phyloP scores from a whole-genome alignment of 1,139 yeast genomes.

The Nakaseomyces delphensis region DNA sequence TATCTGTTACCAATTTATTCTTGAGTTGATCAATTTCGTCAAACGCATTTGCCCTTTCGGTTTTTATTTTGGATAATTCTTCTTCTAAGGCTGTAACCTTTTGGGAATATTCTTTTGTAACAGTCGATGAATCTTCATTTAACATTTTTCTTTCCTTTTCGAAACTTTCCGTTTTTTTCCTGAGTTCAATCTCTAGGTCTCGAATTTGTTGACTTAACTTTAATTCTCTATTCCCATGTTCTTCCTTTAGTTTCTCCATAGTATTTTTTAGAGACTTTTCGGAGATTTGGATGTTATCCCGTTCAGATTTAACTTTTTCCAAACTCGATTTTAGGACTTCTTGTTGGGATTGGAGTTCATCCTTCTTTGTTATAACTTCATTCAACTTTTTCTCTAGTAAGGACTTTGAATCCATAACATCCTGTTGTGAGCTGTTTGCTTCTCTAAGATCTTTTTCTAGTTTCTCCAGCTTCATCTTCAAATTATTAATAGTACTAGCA shows the following conservation, averaged over 20 bases:
- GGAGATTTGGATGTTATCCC: neutral
- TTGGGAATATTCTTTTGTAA: conserved; percentile 42
- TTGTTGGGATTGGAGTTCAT: conserved; percentile 3
- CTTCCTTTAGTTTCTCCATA: neutral
- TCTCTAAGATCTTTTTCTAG: neutral
- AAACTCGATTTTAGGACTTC: neutral
- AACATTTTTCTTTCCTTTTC: conserved; percentile 43
- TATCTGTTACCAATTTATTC: conserved; percentile 8
- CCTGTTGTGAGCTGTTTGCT: neutral
- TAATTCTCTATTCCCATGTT: neutral
- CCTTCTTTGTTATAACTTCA: conserved; percentile 5
- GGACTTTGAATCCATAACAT: neutral
- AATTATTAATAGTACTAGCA: neutral
- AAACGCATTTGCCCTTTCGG: conserved; percentile 9
- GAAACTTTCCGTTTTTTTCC: conserved; percentile 36
- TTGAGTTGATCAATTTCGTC: conserved; percentile 14
- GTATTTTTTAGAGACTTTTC: neutral
- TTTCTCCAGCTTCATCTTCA: neutral
- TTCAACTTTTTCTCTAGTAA: neutral
- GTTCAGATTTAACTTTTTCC: neutral
- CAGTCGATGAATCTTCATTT: conserved; percentile 43
- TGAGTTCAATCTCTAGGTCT: conserved; percentile 26
- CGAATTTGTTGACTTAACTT: conserved; percentile 15
- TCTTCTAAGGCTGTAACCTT: conserved; percentile 36
- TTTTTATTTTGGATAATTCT: conserved; percentile 15